These are phyloP conservation scores for Rhytidhysteron rufulum DNA, from an alignment of 2,329 filamentous ascomycete genomes.

Conservation along the genomic window DNA sequence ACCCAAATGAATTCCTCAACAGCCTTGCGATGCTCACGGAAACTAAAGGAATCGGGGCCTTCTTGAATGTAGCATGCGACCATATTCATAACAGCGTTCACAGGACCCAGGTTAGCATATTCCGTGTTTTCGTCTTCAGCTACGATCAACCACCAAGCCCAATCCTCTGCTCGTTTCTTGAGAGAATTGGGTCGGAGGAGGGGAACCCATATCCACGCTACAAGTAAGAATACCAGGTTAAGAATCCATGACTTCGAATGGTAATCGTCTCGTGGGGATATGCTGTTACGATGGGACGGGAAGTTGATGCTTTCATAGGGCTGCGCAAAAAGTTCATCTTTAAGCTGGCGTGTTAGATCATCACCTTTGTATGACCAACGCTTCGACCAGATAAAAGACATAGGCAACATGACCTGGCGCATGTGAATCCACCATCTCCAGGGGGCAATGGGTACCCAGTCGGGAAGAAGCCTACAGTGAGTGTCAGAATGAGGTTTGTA, in stretches of 20 bases:
- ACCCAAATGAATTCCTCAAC: slow-evolving; percentile 88
- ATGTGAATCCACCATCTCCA: slow-evolving; percentile 99
- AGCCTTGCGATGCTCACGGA: slow-evolving; percentile 74
- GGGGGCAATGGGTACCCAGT: slow-evolving; percentile 84
- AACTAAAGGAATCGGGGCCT: slow-evolving; percentile 67
- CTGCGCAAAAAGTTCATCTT: slow-evolving; percentile 77
- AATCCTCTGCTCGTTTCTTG: slow-evolving; percentile 69
- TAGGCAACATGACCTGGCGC: slow-evolving; percentile 90
- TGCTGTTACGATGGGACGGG: slow-evolving; percentile 73
- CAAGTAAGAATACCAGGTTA: slow-evolving; percentile 70
- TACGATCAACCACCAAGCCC: slow-evolving; percentile 77
- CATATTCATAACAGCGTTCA: slow-evolving; percentile 89
- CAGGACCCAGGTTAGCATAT: slow-evolving; percentile 79
- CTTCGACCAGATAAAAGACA: slow-evolving; percentile 87
- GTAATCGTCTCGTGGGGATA: slow-evolving; percentile 78
- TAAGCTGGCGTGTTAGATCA: slow-evolving; percentile 66
- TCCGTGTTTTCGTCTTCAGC: slow-evolving; percentile 94
- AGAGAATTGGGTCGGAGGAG: slow-evolving; percentile 66
- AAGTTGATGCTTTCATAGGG: slow-evolving; percentile 77
- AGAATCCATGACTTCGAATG: slow-evolving; percentile 86
- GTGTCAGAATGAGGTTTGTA: background rate
- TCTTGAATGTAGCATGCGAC: slow-evolving; percentile 80
- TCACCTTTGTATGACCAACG: slow-evolving; percentile 74
- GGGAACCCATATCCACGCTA: slow-evolving; percentile 77
- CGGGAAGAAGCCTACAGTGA: slow-evolving; percentile 62